phyloP scores from a whole-genome alignment of 2,329 filamentous ascomycete species.

The Apiospora malaysiana region DNA sequence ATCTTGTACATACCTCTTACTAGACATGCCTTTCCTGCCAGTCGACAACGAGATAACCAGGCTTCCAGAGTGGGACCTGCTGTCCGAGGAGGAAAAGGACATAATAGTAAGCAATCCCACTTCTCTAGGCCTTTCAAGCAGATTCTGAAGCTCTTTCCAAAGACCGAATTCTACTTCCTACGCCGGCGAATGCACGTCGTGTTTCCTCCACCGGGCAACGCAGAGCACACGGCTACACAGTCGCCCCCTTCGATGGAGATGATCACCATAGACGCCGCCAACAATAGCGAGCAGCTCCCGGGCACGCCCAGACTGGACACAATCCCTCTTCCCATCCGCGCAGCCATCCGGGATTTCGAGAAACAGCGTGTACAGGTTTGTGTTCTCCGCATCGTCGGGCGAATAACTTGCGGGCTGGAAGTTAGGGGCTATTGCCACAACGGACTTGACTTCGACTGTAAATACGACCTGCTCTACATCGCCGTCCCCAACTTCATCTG shows the following conservation, averaged over 20 bases:
- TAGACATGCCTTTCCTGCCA: not conserved
- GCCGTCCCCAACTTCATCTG: constrained; percentile 27
- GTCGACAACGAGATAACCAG: not conserved
- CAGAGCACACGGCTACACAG: constrained; percentile 23
- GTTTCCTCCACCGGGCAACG: constrained; percentile 28
- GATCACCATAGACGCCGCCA: constrained; percentile 29
- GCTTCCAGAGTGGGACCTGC: not conserved
- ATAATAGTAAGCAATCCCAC: not conserved
- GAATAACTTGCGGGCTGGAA: too few relatives aligned
- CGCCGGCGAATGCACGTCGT: constrained; percentile 29
- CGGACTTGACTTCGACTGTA: constrained; percentile 27
- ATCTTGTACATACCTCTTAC: not conserved
- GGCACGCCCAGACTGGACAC: too few relatives aligned
- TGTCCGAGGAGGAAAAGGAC: not conserved
- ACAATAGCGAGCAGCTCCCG: constrained; percentile 23
- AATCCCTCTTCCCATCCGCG: too few relatives aligned
- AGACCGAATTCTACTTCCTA: constrained; percentile 28
- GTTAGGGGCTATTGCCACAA: too few relatives aligned
- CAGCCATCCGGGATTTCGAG: too few relatives aligned
- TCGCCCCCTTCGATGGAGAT: too few relatives aligned
- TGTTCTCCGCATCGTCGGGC: too few relatives aligned
- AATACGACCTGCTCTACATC: constrained; percentile 30
- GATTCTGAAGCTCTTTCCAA: not conserved
- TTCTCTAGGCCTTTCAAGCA: not conserved
- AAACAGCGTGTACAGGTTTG: too few relatives aligned